phyloP scores from a whole-genome alignment of 257 asterid species.

The Nemophila menziesii region DNA sequence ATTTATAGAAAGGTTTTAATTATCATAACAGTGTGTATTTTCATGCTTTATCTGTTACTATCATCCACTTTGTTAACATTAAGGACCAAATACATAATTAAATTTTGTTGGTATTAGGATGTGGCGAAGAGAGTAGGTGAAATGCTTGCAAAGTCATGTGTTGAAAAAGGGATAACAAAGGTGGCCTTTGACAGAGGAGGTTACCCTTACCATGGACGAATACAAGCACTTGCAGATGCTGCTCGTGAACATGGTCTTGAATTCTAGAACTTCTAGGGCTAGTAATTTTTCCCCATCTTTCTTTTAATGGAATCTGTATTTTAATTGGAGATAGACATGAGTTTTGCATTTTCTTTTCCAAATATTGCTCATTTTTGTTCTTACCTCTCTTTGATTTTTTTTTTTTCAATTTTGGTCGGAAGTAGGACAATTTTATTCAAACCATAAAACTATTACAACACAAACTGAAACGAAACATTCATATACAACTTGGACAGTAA shows the following conservation, averaged over 20 bases:
- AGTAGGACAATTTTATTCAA: too few species aligned
- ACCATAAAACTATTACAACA: too few species aligned
- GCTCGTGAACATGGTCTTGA: slow-evolving; percentile 88
- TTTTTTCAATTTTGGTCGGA: too few species aligned
- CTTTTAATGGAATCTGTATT: neutral
- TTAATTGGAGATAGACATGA: neutral
- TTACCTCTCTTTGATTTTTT: too few species aligned
- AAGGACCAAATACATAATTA: too few species aligned
- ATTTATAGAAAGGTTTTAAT: too few species aligned
- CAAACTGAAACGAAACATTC: too few species aligned
- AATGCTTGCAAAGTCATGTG: slow-evolving; percentile 62
- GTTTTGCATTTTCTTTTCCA: neutral
- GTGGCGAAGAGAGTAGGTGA: slow-evolving; percentile 84
- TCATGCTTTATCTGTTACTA: too few species aligned
- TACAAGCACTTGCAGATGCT: slow-evolving; percentile 83
- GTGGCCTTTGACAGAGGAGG: slow-evolving; percentile 97
- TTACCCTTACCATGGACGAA: slow-evolving; percentile 88
- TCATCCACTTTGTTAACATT: too few species aligned
- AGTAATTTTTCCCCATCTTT: neutral
- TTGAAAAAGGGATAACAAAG: slow-evolving; percentile 84
- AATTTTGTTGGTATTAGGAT: slow-evolving; percentile 43
- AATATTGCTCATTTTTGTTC: neutral
- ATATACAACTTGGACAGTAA: too few species aligned
- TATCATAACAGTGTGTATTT: too few species aligned
- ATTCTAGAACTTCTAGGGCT: slow-evolving; percentile 35